A percentile compares a stretch with the other conserved stretches of the same genome.
Conservation (phyloP, 345 rosid species). For the Bruguiera sexangula region DNA sequence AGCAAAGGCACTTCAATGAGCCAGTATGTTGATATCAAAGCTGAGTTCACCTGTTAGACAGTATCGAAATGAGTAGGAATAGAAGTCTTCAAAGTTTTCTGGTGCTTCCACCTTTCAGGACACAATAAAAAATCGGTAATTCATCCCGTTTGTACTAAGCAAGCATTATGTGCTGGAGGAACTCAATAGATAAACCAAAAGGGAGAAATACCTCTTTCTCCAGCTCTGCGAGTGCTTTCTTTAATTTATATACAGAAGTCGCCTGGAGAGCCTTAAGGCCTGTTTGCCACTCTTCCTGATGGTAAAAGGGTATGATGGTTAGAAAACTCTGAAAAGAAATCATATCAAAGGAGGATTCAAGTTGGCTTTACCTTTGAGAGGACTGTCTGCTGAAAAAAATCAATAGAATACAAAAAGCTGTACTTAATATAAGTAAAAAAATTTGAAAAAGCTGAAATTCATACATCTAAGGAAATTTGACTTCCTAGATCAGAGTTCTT, state of each 20-base stretch:
- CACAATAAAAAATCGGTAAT: conserved; percentile 5
- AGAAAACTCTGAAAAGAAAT: not conserved
- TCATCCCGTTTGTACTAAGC: conserved; percentile 11
- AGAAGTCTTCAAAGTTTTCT: conserved; percentile 73
- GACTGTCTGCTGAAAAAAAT: no score
- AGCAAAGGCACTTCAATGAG: no score
- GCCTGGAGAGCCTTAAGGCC: conserved; percentile 70
- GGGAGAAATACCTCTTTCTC: conserved; percentile 70
- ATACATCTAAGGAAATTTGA: no score
- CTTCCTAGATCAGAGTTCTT: no score
- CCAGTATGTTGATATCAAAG: not conserved
- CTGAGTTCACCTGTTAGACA: conserved; percentile 72
- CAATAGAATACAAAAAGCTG: no score
- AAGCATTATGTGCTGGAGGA: not conserved
- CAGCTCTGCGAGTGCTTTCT: conserved; percentile 67
- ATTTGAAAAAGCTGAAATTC: no score
- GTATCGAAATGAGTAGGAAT: conserved; percentile 78
- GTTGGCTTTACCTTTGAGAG: not conserved
- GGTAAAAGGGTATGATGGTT: conserved; percentile 1
- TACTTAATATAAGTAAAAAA: no score
- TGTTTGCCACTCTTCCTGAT: conserved; percentile 88
- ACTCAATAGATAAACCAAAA: not conserved
- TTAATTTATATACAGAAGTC: conserved; percentile 61
- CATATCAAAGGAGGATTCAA: not conserved
- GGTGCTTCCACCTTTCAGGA: conserved; percentile 62